Evolutionary conservation across 129 eudicot genomes (phyloP).

Genomic region (Tagetes patula): DNA sequence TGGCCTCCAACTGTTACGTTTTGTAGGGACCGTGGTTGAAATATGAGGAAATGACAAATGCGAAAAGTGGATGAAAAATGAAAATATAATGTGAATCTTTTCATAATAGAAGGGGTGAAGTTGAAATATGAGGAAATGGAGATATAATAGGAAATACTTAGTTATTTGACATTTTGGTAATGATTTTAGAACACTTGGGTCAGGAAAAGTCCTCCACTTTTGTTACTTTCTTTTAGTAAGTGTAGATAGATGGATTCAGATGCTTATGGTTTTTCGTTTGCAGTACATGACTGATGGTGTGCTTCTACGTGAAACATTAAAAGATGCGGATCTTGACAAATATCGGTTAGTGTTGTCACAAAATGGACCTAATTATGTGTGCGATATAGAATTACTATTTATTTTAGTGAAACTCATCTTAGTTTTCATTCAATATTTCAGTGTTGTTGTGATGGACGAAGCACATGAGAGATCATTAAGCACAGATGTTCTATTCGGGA

Average conservation of each 20-base stretch:
- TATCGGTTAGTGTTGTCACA: slow-evolving; percentile 46
- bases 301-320: slow-evolving; percentile 67
- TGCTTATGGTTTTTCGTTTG: slow-evolving; percentile 16
- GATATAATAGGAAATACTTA: neutral
- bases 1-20: too few species aligned
- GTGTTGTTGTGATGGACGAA: slow-evolving; percentile 74
- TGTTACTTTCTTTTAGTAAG: neutral
- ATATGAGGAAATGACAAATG: neutral
- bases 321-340: slow-evolving; percentile 74
- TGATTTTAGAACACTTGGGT: neutral
- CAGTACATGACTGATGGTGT: slow-evolving; percentile 86
- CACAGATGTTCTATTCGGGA: slow-evolving; percentile 70
- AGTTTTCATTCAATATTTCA: slow-evolving; percentile 27
- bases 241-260: neutral
- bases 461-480: slow-evolving; percentile 74
- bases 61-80: neutral
- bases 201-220: neutral
- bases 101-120: neutral
- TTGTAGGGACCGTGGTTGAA: too few species aligned
- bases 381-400: slow-evolving; percentile 3
- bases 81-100: neutral
- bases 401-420: neutral
- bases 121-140: neutral
- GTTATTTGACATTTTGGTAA: neutral
- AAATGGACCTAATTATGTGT: neutral